A percentile compares a stretch with the other conserved stretches of the same genome.
phyloP scores from a whole-genome alignment of 768 basidiomycete species.

The Termitomyces sp. region DNA sequence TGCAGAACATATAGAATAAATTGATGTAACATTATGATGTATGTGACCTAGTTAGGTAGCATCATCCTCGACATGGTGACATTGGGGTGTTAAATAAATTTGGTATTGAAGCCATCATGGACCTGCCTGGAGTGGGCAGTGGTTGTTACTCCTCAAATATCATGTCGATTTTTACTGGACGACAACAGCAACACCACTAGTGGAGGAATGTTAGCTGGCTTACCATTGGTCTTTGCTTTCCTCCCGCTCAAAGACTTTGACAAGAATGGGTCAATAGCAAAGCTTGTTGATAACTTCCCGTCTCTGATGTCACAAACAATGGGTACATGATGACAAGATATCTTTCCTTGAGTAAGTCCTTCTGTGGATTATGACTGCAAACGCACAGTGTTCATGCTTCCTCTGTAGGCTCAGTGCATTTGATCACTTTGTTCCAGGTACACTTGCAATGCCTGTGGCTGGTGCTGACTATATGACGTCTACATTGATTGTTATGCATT shows the following conservation, averaged over 20 bases:
- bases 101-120: too few relatives aligned
- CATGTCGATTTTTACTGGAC: too few relatives aligned
- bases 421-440: background rate
- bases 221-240: background rate
- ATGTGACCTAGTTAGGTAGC: too few relatives aligned
- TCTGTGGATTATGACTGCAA: too few relatives aligned
- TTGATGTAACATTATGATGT: too few relatives aligned
- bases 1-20: too few relatives aligned
- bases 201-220: background rate
- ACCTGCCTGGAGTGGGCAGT: too few relatives aligned
- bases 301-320: background rate
- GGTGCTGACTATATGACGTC: conserved; percentile 18
- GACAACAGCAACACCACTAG: background rate
- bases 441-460: background rate
- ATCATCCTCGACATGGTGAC: too few relatives aligned
- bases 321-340: background rate
- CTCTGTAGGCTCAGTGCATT: background rate
- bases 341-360: conserved; percentile 3
- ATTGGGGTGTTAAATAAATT: too few relatives aligned
- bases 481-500: conserved; percentile 22
- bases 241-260: background rate
- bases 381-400: too few relatives aligned
- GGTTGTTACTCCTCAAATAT: too few relatives aligned
- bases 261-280: background rate
- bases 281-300: background rate